Conservation (phyloP, 2,329 filamentous ascomycete genomes). For the Ophiocordyceps sinensis region DNA sequence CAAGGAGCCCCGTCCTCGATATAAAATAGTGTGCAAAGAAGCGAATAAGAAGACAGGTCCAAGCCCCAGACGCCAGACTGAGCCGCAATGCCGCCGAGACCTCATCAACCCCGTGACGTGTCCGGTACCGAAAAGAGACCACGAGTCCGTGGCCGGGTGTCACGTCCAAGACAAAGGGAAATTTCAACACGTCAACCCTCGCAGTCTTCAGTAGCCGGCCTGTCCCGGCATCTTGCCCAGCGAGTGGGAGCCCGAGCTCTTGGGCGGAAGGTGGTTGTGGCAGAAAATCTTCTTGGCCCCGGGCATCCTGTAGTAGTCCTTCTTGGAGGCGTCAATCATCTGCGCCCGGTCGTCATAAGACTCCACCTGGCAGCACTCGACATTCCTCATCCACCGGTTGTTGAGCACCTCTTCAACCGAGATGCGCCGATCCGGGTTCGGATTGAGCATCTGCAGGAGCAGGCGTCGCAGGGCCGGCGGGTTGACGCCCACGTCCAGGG, state of each 20-base stretch:
- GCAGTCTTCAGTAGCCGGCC: constrained; percentile 29
- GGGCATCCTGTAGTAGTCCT: constrained; percentile 26
- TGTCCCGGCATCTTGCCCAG: constrained; percentile 42
- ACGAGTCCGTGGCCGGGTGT: too few species aligned
- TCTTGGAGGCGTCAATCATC: constrained; percentile 48
- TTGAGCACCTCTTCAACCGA: constrained; percentile 54
- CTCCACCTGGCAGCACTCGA: constrained; percentile 69
- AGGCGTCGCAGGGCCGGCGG: constrained; percentile 56
- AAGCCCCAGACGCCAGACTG: too few species aligned
- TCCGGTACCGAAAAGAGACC: too few species aligned
- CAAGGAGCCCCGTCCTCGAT: too few species aligned
- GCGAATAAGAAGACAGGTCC: too few species aligned
- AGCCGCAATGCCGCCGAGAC: too few species aligned
- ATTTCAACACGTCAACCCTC: too few species aligned
- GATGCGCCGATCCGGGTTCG: constrained; percentile 56
- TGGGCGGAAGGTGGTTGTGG: constrained; percentile 41
- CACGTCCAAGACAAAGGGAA: too few species aligned
- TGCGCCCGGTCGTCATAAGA: constrained; percentile 49
- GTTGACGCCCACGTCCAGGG: constrained; percentile 51
- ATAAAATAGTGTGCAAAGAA: too few species aligned
- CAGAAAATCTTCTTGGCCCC: constrained; percentile 38
- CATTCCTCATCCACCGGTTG: constrained; percentile 56
- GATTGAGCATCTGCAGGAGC: constrained; percentile 70
- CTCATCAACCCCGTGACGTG: too few species aligned
- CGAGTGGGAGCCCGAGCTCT: constrained; percentile 29